Evolutionary conservation across 2,329 filamentous ascomycete genomes (phyloP).

Genomic region (Pyrenochaeta sp.): DNA sequence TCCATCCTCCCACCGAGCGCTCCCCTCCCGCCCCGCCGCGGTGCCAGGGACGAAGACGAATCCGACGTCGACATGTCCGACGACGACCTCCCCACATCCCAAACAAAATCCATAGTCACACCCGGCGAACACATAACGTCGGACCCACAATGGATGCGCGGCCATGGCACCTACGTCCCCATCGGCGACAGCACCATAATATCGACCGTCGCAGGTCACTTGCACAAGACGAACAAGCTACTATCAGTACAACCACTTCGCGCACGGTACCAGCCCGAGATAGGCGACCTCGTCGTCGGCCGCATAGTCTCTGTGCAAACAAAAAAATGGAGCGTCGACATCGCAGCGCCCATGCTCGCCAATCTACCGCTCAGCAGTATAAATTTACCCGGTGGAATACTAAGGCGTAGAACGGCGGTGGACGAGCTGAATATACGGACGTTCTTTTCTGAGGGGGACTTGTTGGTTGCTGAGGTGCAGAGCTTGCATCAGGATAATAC

Average conservation of each 20-base stretch:
- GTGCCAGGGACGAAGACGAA: conserved; percentile 56
- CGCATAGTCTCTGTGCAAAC: conserved; percentile 95
- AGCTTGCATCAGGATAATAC: conserved; percentile 84
- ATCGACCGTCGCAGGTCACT: conserved; percentile 87
- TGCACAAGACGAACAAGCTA: conserved; percentile 95
- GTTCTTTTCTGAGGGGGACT: conserved; percentile 96
- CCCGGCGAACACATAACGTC: conserved; percentile 88
- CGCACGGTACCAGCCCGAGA: conserved; percentile 93
- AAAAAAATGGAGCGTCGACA: conserved; percentile 92
- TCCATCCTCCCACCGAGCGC: conserved; percentile 64
- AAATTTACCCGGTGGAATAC: conserved; percentile 92
- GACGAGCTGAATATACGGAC: conserved; percentile 96
- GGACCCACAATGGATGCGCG: conserved; percentile 97
- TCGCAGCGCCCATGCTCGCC: conserved; percentile 86
- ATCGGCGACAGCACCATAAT: conserved; percentile 73
- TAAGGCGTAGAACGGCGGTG: conserved; percentile 89
- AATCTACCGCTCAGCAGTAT: conserved; percentile 86
- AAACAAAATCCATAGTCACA: conserved; percentile 71
- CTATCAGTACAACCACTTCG: conserved; percentile 89
- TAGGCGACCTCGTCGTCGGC: conserved; percentile 93
- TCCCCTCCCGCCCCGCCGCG: conserved; percentile 35
- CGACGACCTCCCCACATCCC: conserved; percentile 41
- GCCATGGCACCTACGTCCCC: conserved; percentile 88
- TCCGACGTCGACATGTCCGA: conserved; percentile 60
- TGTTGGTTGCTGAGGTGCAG: conserved; percentile 95